Percentiles rank a stretch among this genome's conserved stretches.
phyloP scores from a whole-genome alignment of 192 early-diverging fungal species.

The Martensiomyces pterosporus region DNA sequence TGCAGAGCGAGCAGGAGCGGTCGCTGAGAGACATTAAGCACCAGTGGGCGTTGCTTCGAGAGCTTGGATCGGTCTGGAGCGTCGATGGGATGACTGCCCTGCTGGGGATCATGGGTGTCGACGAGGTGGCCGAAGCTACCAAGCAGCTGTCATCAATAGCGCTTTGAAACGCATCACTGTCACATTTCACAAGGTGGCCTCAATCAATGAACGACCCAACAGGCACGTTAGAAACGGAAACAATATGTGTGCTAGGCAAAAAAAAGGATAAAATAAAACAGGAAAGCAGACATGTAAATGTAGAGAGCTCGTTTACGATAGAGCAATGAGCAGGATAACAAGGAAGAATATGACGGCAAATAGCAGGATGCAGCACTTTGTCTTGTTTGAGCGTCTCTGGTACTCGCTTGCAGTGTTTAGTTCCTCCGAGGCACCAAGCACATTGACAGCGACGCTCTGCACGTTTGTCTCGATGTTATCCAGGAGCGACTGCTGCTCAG shows the following conservation, averaged over 20 bases:
- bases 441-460: conserved; percentile 70
- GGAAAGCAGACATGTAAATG: not conserved
- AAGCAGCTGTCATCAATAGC: not conserved
- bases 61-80: not conserved
- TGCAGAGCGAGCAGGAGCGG: not conserved
- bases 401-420: conserved; percentile 73
- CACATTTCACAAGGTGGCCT: too few species aligned
- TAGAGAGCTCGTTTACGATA: conserved; percentile 34
- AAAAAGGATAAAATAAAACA: conserved; percentile 7
- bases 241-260: not conserved
- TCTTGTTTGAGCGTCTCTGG: conserved; percentile 72
- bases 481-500: conserved; percentile 90
- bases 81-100: not conserved
- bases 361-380: conserved; percentile 79
- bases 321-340: conserved; percentile 58
- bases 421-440: conserved; percentile 76
- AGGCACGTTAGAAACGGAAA: not conserved
- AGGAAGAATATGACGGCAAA: conserved; percentile 66
- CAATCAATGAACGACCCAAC: too few species aligned
- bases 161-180: too few species aligned
- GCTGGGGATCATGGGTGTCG: not conserved
- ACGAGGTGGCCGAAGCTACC: not conserved
- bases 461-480: conserved; percentile 97
- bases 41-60: not conserved
- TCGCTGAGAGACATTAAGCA: not conserved